Base-by-base conservation (phyloP, 2,329 filamentous ascomycete genomes). In the Monosporascus cannonballus region DNA sequence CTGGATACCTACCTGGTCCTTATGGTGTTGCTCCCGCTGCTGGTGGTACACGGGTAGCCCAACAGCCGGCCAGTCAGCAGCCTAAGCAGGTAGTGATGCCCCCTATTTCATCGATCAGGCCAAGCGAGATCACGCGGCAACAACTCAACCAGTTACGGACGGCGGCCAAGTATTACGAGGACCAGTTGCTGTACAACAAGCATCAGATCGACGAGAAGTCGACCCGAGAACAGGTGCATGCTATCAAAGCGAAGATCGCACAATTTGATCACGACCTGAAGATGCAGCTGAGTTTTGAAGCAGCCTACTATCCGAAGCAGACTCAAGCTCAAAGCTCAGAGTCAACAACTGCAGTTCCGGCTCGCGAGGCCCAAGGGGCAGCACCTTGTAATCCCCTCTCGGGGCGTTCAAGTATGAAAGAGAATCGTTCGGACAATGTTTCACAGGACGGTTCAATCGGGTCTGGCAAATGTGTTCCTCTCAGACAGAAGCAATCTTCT, bases 161-260 rank as follows among this genome's bases (percentile, higher is more conserved):
- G n/a, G 74, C 75, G n/a, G 71, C 85, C 54, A 80, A 76, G 60
- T 77, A 78, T 53, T 71, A 79, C 41, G 76, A 84, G 56, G 77
- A 81, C 54, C 81, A 86, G 58, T 66, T 85, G 45, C 74, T 76
- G 50, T 83, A 80, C 70, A 85, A 85, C 62, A 78, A 75, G 57
- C 80, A 85, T 56, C 81, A 85, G 58, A 81, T 85, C 56, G 81
- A 85, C 53, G 79, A 81, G 58, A 74, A 72, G 55, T 67, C 72
- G 36, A 76, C 81, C 64, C 72, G 76, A 54, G 61, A 68, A 25
- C 72, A 74, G 44, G 73, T 70, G 3, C 61, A 69, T 37, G 63
- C 69, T 37, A 62, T 81, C 53, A 67, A 70, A n/a, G 65, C 70
- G 22, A 73, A 74, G 34, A 76, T 84, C 52, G 64, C 69, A 25